Evolutionary conservation across 148 eudicot species (phyloP), one percentile per base, ranked within the genome.

Genomic region (Euryodendron excelsum): DNA sequence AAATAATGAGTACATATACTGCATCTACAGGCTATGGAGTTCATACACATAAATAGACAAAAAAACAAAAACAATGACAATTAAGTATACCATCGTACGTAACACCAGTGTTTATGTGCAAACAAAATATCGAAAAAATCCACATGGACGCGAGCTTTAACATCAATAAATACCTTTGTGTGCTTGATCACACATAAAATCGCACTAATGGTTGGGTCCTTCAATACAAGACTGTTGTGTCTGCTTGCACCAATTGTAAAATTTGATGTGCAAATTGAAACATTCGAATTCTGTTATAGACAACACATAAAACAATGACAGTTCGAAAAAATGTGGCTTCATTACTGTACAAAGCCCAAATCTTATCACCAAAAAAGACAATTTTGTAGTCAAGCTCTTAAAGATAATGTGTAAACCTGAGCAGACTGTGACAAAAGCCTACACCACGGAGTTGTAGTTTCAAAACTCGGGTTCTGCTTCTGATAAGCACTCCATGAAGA

Each of bases 241-340:
- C 87, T 88, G 86, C 86, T 84, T 27, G 97, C 82, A 44, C 98
- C 98, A 82, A 94, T 74, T n/a, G 89, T 72, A 82, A 82, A 94
- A 27, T 75, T 84, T 33, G 85, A 73, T 34, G 82, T 50, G 50
- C 83, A 82, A 61, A 94, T 87, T 17, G 79, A 72, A 72, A 89
- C 78, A 37, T 85, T 87, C 1, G 67, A 79, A 80, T 91, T 90
- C 98, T 94, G 94, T 84, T 88, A 12, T 36, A 77, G n/a, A 66
- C 36, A 79, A 83, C 30, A 81, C 1, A 27, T 18, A 62, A 55
- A 18, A 31, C 4, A 69, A 34, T 34, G 34, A 31, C 72, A 41
- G 21, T 14, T 20, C 47, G 23, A 25, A 14, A 23, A 71, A 71
- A 28, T 20, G 48, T 45, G 56, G 17, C 27, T 50, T 72, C 9